phyloP scores from a whole-genome alignment of 352 stramenopile species.

The Phytophthora palmivora region DNA sequence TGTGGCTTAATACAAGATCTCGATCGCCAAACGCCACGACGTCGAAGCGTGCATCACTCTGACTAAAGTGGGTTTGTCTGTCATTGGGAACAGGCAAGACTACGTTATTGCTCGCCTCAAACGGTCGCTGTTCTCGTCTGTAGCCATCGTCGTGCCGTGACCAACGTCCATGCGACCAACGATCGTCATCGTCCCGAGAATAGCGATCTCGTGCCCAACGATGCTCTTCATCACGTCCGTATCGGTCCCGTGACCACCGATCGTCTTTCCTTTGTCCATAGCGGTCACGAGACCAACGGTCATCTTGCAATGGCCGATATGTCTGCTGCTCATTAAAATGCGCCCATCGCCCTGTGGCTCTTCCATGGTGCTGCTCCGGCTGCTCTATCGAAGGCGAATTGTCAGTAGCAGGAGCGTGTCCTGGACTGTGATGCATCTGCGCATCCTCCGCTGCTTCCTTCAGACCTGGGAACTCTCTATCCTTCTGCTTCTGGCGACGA shows the following conservation, averaged over 20 bases:
- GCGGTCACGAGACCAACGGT: constrained; percentile 19
- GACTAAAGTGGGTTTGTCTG: constrained; percentile 35
- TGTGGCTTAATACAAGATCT: constrained; percentile 23
- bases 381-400: constrained; percentile 10
- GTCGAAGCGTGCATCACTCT: constrained; percentile 41
- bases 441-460: constrained; percentile 30
- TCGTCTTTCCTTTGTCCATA: constrained; percentile 11
- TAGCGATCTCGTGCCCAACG: constrained; percentile 6
- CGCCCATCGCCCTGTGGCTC: constrained; percentile 36
- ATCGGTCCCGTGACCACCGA: constrained; percentile 1
- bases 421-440: constrained; percentile 16
- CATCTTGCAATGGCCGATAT: constrained; percentile 15
- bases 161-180: constrained; percentile 17
- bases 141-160: constrained; percentile 14
- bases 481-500: constrained; percentile 29
- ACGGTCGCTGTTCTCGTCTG: constrained; percentile 1
- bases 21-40: constrained; percentile 11
- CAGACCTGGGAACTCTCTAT: constrained; percentile 55
- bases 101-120: background rate
- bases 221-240: constrained; percentile 6
- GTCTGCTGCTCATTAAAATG: constrained; percentile 27
- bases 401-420: constrained; percentile 8
- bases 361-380: constrained; percentile 23
- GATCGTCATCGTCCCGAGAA: constrained; percentile 12
- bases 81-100: constrained; percentile 18